Base-by-base conservation (phyloP, 306 rosid species). In the Fagus sylvatica region DNA sequence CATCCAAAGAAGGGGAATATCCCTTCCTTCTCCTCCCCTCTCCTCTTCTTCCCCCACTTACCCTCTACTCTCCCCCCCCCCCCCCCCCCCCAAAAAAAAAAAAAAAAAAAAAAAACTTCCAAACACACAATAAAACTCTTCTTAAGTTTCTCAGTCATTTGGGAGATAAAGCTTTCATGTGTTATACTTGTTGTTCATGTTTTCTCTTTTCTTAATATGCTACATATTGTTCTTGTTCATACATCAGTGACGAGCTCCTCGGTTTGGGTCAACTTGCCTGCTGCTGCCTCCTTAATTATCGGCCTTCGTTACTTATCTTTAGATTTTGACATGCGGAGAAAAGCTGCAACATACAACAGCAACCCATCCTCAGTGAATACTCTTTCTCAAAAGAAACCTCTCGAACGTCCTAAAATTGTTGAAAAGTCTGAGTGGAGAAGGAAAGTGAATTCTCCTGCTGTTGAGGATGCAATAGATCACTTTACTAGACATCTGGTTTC, bases 251-350 rank as follows among this genome's bases (percentile, higher is more conserved):
- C 99, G 55, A 96, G 99, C 89, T 91, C 98, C 78, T 85, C 97
- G 75, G 99, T 96, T 73, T 96, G 92, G 99, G 82, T 96, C 83
- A 96, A 96, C 88, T 87, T 96, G 89, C 99, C 99, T 56, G 96
- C 87, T 69, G 97, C 99, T 30, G 97, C 98, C 78, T 84, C 86
- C 76, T 78, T 93, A 72, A 87, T 96, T 64, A 71, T 96, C 56
- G 56, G 87, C 80, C 82, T 91, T 75, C 97, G 99, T 32, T 96
- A 93, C 78, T 41, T 96, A 65, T 88, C 99, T 11, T 82, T 96
- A 69, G 99, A 96, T 87, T 87, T 82, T 65, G 99, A 96, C 37
- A 87, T 88, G 90, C 90, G 87, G 84, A 96, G 90, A 84, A 96
- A 91, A 87, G 93, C 97, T 66, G 97, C 93, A 37, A 77, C 87